Percentiles rank a stretch among this genome's conserved stretches.
Conservation (phyloP, 2,329 filamentous ascomycete species). For the Hirsutella rhossiliensis region DNA sequence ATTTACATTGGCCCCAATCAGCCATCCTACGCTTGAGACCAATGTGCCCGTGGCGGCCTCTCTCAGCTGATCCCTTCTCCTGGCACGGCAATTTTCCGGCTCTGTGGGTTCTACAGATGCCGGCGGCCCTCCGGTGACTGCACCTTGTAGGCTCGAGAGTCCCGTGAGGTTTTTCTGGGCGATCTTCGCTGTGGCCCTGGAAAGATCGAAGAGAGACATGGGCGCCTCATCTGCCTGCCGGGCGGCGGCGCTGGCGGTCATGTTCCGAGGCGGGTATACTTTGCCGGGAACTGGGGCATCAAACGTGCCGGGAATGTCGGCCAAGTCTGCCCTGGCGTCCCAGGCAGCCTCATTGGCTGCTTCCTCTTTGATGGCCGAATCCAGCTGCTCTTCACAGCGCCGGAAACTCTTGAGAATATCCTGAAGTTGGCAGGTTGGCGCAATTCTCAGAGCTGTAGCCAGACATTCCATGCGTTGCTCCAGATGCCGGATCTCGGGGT, state of each 20-base stretch:
- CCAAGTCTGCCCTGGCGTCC: slow-evolving; percentile 51
- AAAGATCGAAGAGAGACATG: slow-evolving; percentile 54
- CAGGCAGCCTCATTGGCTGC: slow-evolving; percentile 57
- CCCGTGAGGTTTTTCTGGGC: slow-evolving; percentile 47
- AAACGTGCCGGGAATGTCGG: slow-evolving; percentile 45
- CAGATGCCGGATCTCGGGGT: slow-evolving; percentile 55
- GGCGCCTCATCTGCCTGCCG: slow-evolving; percentile 41
- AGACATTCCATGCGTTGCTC: slow-evolving; percentile 76
- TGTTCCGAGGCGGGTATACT: slow-evolving; percentile 17
- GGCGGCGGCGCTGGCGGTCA: slow-evolving; percentile 20
- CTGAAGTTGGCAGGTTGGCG: slow-evolving; percentile 56
- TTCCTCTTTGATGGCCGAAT: slow-evolving; percentile 53
- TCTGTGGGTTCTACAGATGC: slow-evolving; percentile 11
- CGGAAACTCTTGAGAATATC: slow-evolving; percentile 67
- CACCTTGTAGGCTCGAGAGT: slow-evolving; percentile 36
- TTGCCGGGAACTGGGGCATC: slow-evolving; percentile 16
- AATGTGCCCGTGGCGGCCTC: slow-evolving; percentile 56
- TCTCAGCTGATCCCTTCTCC: slow-evolving; percentile 61
- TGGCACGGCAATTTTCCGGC: slow-evolving; percentile 28
- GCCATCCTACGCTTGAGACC: slow-evolving; percentile 55
- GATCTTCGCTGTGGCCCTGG: slow-evolving; percentile 45
- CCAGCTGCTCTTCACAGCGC: slow-evolving; percentile 67
- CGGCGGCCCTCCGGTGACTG: slow-evolving; percentile 6
- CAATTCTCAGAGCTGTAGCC: slow-evolving; percentile 61
- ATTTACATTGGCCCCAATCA: slow-evolving; percentile 42